Evolutionary conservation across 768 basidiomycete species (phyloP).

Genomic region (Lentinula edodes): DNA sequence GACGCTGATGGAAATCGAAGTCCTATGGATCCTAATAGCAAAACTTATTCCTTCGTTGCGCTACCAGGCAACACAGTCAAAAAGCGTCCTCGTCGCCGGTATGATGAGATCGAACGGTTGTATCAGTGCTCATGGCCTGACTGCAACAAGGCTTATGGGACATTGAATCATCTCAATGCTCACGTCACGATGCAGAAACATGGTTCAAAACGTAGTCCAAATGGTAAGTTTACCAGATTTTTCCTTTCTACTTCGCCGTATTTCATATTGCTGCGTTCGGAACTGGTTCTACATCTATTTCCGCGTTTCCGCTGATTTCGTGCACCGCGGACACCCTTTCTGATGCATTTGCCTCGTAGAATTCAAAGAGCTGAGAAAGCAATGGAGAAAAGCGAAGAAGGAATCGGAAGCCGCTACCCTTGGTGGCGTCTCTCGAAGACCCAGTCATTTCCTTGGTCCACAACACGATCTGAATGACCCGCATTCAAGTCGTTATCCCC

Average conservation of each 20-base stretch:
- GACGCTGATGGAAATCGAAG: conserved; percentile 14
- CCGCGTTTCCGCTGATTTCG: conserved; percentile 7
- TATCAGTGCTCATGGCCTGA: conserved; percentile 83
- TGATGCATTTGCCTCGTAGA: conserved; percentile 42
- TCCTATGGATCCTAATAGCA: conserved; percentile 38
- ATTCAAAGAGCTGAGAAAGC: conserved; percentile 96
- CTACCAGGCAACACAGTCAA: conserved; percentile 76
- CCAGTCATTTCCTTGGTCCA: not conserved
- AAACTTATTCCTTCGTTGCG: conserved; percentile 79
- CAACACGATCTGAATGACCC: conserved; percentile 5
- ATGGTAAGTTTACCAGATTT: conserved; percentile 49
- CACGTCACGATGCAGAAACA: conserved; percentile 99
- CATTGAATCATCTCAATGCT: conserved; percentile 94
- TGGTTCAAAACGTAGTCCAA: conserved; percentile 82
- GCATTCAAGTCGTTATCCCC: not conserved
- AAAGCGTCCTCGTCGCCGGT: conserved; percentile 79
- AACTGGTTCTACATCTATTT: not conserved
- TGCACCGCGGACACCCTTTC: conserved; percentile 5
- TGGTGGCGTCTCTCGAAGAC: not conserved
- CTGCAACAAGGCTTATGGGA: conserved; percentile 84
- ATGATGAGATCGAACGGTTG: conserved; percentile 93
- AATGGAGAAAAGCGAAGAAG: conserved; percentile 93
- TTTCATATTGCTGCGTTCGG: conserved; percentile 2
- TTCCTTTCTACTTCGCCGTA: conserved; percentile 10
- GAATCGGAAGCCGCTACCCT: conserved; percentile 35